Percentiles rank a stretch among this genome's conserved stretches.
These are phyloP conservation scores for Xylariaceae sp. DNA, from an alignment of 2,329 filamentous ascomycete species.

Conservation along the genomic window DNA sequence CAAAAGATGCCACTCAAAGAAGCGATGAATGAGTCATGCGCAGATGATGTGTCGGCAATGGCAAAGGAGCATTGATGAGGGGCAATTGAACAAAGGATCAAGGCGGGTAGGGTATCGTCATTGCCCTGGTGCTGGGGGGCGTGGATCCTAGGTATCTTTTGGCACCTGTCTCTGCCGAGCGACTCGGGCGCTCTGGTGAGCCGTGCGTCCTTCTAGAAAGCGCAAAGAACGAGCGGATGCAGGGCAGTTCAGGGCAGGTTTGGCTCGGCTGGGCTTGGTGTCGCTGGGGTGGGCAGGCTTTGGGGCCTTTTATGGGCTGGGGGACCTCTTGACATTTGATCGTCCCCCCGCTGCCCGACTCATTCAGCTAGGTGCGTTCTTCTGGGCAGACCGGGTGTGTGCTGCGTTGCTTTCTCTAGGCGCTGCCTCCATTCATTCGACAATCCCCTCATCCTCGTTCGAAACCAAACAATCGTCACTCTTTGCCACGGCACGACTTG, in stretches of 20 bases:
- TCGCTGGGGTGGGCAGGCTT: neutral
- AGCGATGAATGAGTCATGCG: too few species aligned
- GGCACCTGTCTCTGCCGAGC: slow-evolving; percentile 4
- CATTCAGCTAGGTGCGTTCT: slow-evolving; percentile 6
- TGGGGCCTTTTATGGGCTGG: slow-evolving; percentile 1
- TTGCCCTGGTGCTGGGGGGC: too few species aligned
- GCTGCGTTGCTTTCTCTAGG: neutral
- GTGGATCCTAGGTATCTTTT: too few species aligned
- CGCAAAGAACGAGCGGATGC: slow-evolving; percentile 26
- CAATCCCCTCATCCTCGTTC: slow-evolving; percentile 7
- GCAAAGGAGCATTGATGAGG: too few species aligned
- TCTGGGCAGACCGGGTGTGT: too few species aligned
- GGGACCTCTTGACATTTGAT: slow-evolving; percentile 6
- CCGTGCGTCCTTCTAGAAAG: slow-evolving; percentile 31
- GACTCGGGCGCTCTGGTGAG: slow-evolving; percentile 20
- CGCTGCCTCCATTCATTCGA: slow-evolving; percentile 5
- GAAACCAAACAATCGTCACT: slow-evolving; percentile 12
- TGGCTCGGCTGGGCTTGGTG: slow-evolving; percentile 6
- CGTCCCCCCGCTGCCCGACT: slow-evolving; percentile 7
- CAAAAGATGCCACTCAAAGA: too few species aligned
- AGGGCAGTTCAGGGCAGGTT: neutral
- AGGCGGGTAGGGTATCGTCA: too few species aligned
- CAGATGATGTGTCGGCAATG: too few species aligned
- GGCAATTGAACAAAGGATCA: too few species aligned
- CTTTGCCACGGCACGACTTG: slow-evolving; percentile 10